A percentile compares a stretch with the other conserved stretches of the same genome.
phyloP scores from a whole-genome alignment of 2,329 filamentous ascomycete species.

The Colletotrichum neosansevieriae region DNA sequence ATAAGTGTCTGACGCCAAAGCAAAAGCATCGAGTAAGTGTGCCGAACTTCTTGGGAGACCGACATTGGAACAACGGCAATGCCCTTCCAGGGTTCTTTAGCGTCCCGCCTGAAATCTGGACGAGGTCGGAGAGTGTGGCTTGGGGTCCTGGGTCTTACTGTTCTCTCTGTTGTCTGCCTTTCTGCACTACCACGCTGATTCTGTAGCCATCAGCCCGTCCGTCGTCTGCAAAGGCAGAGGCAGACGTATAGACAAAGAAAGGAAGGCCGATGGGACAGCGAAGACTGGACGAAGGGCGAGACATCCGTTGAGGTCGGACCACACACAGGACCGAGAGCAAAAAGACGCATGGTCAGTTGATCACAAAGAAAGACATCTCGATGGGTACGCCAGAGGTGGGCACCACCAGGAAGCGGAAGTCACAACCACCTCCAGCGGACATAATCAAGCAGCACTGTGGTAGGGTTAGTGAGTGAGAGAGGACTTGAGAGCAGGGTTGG shows the following conservation, averaged over 20 bases:
- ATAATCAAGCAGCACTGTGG: not conserved
- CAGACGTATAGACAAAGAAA: slow-evolving; percentile 10
- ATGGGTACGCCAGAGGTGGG: slow-evolving; percentile 11
- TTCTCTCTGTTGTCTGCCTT: not conserved
- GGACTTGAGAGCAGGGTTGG: too few species aligned
- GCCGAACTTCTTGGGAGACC: slow-evolving; percentile 14
- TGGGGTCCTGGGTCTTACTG: not conserved
- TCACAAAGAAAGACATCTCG: slow-evolving; percentile 34
- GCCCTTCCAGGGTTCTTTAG: slow-evolving; percentile 21
- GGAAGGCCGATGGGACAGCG: slow-evolving; percentile 17
- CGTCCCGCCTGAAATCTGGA: slow-evolving; percentile 26
- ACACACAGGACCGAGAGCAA: slow-evolving; percentile 30
- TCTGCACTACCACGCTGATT: not conserved
- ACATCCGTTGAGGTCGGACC: slow-evolving; percentile 29
- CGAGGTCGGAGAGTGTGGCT: slow-evolving; percentile 25
- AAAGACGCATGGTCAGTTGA: slow-evolving; percentile 36
- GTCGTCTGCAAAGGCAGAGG: not conserved
- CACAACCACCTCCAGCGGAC: not conserved
- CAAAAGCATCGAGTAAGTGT: slow-evolving; percentile 32
- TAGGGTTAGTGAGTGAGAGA: not conserved
- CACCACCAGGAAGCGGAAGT: not conserved
- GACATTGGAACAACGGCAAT: slow-evolving; percentile 18
- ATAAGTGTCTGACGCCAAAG: slow-evolving; percentile 11
- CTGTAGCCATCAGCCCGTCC: not conserved
- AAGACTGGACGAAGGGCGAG: slow-evolving; percentile 31